Conservation (phyloP, 495 filamentous ascomycete species). For the Xylaria flabelliformis region DNA sequence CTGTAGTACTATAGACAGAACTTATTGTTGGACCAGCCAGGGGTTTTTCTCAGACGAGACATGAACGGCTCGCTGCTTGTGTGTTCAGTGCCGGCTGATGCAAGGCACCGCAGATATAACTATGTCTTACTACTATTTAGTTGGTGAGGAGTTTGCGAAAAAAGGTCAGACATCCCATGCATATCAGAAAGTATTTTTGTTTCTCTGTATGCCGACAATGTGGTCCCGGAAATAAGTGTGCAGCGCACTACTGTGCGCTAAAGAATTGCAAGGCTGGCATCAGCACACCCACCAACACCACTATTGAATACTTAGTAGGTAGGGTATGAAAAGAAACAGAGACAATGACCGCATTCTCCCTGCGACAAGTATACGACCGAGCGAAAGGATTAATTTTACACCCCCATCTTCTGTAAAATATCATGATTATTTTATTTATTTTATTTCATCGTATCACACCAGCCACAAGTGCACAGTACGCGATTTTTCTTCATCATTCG, state of each 20-base stretch:
- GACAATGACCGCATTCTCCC: conserved; percentile 4
- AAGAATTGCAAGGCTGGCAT: conserved; percentile 12
- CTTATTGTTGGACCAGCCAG: conserved; percentile 7
- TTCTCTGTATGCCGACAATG: not conserved
- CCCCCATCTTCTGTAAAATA: not conserved
- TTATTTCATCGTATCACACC: not conserved
- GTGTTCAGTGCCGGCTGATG: not conserved
- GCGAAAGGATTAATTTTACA: not conserved
- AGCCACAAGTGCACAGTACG: conserved; percentile 25
- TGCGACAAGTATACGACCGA: conserved; percentile 11
- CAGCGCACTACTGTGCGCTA: not conserved
- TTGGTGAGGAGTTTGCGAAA: not conserved
- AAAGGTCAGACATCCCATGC: not conserved
- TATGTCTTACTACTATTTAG: conserved; percentile 3
- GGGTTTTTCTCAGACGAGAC: not conserved
- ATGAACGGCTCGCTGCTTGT: not conserved
- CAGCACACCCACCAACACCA: not conserved
- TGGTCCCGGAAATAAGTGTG: not conserved
- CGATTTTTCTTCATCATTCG: not conserved
- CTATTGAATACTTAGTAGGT: no score
- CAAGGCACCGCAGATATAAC: not conserved
- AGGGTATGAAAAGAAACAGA: not conserved
- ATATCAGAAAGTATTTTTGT: conserved; percentile 2
- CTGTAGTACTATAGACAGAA: not conserved
- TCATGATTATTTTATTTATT: not conserved